Base-by-base conservation (phyloP, 2,329 filamentous ascomycete species). In the Talaromyces marneffei region DNA sequence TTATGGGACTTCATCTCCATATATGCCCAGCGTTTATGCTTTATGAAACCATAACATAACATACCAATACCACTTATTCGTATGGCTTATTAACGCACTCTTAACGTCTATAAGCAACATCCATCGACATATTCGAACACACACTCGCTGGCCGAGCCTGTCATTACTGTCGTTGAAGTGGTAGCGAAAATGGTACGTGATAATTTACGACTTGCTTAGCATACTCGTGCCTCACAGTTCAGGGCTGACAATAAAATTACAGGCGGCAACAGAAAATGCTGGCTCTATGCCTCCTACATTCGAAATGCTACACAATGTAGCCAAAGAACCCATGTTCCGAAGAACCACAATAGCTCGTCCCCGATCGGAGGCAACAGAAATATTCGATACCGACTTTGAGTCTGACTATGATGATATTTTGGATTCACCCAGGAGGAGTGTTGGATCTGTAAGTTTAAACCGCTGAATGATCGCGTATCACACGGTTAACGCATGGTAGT, bases 401-500 rank as follows among this genome's bases (percentile, higher is more conserved):
- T 71, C 70, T 5, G 72, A 74, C 40, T 68, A 62, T 9, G 62
- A 69, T 10, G 63, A 67, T 1, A 46, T 10, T 31, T 29, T 12
- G n/a, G 29, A 50, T 3, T 70, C 66, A 7, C 44, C 64, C 7
- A 64, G 66, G 20, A 60, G 61, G 27, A 67, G 68, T 59, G 48
- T 61, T 56, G 61, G 59, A 59, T 68, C 57, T 31, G 62, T 59
- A 59, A 65, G 64, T 65, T 54, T 23, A 10, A 29, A 52, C 42
- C 8, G 20, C 44, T 42, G 12, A 4, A 25, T 42, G 16, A 2
- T 16, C 33, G 31, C 4, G 27, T 54, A 27, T 62, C 12, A 39
- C 10, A 12, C 9, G 27, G 14, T 27, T 54, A 27, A 64, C 12
- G 31, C 10, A 12, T 9, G 27, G 14, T 70, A 92, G 89, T 82